phyloP scores from a whole-genome alignment of 805 yeast species.

The Myxozyma melibiosi region DNA sequence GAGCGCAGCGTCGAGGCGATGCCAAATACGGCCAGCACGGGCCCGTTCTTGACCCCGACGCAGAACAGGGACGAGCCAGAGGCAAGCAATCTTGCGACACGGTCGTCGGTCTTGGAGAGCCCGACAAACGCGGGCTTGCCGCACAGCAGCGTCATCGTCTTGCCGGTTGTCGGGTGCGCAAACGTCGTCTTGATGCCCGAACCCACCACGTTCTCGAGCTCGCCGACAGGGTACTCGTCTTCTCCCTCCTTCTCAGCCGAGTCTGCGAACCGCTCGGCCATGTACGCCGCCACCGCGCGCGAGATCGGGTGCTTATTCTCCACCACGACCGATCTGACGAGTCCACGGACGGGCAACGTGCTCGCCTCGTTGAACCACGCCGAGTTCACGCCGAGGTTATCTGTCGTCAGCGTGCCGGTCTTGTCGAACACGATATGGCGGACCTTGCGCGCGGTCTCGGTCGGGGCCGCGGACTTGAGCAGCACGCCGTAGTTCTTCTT shows the following conservation, averaged over 20 bases:
- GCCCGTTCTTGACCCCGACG: constrained; percentile 10
- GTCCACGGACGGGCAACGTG: background rate
- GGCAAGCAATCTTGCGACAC: background rate
- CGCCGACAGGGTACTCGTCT: background rate
- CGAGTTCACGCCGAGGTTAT: constrained; percentile 5
- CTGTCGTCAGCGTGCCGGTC: constrained; percentile 33
- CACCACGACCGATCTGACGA: constrained; percentile 6
- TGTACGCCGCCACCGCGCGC: constrained; percentile 12
- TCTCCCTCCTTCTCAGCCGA: background rate
- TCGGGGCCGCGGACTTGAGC: constrained; percentile 25
- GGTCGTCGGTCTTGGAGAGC: background rate
- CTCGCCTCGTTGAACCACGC: constrained; percentile 10
- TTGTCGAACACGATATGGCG: constrained; percentile 32
- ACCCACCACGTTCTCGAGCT: constrained; percentile 17
- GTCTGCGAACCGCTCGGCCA: constrained; percentile 1
- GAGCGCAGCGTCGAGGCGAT: constrained; percentile 13
- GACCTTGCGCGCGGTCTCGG: constrained; percentile 10
- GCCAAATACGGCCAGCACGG: constrained; percentile 14
- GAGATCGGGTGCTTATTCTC: constrained; percentile 26
- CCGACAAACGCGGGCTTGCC: constrained; percentile 19
- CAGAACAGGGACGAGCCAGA: constrained; percentile 16
- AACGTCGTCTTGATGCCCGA: constrained; percentile 13
- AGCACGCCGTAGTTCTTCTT: constrained; percentile 19
- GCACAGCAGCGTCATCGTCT: background rate
- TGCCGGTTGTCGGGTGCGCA: background rate